A percentile compares a stretch with the other conserved stretches of the same genome.
These are phyloP conservation scores for Cercospora sesami DNA, from an alignment of 2,329 filamentous ascomycete species.

Conservation along the genomic window DNA sequence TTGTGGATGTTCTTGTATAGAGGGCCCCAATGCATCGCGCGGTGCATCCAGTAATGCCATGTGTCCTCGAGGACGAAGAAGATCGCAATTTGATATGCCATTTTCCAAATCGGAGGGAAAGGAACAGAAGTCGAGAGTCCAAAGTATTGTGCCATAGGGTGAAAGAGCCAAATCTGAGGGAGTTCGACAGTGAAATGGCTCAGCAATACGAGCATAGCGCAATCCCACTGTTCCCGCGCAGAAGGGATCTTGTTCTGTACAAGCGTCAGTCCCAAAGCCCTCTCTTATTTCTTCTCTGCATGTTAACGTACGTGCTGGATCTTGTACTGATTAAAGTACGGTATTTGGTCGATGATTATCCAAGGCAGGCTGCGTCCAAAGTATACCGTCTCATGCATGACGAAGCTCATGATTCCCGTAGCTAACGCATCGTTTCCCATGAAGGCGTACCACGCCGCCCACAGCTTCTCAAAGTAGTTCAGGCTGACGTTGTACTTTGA, in stretches of 20 bases:
- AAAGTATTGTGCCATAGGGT: conserved; percentile 90
- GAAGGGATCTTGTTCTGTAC: conserved; percentile 78
- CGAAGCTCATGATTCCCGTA: conserved; percentile 95
- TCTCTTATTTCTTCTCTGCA: not conserved
- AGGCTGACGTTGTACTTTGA: conserved; percentile 77
- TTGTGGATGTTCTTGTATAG: conserved; percentile 98
- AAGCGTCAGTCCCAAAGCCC: conserved; percentile 27
- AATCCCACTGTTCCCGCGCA: conserved; percentile 90
- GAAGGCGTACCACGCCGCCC: conserved; percentile 95
- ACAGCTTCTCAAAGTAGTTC: conserved; percentile 82
- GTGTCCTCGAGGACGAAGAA: conserved; percentile 96
- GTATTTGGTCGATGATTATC: conserved; percentile 86
- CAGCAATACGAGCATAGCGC: conserved; percentile 86
- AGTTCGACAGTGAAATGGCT: conserved; percentile 98
- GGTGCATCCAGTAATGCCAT: conserved; percentile 98
- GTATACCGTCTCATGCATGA: conserved; percentile 92
- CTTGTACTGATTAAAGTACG: conserved; percentile 90
- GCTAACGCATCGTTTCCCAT: conserved; percentile 98
- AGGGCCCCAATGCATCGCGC: conserved; percentile 86
- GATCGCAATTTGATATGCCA: conserved; percentile 85
- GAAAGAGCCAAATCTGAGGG: conserved; percentile 98
- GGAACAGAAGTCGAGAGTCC: conserved; percentile 86
- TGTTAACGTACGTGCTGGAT: conserved; percentile 73
- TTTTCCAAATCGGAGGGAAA: conserved; percentile 81
- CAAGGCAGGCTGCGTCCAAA: conserved; percentile 89